Conservation (phyloP, 192 early-diverging fungal species). For the Dispira parvispora region DNA sequence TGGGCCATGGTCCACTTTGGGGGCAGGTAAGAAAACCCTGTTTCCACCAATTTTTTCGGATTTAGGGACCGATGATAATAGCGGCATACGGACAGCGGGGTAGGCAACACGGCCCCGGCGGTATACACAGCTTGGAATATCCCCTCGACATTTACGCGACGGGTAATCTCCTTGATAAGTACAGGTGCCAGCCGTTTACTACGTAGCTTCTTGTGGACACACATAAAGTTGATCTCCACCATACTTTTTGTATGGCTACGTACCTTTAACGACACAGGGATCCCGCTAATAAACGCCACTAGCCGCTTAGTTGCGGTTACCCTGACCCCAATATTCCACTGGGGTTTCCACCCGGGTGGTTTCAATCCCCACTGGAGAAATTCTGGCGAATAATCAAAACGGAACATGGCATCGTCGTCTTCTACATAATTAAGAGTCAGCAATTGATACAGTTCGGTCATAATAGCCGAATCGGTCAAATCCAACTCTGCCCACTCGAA, state of each 20-base stretch:
- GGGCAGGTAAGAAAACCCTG: constrained; percentile 72
- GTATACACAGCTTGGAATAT: constrained; percentile 99
- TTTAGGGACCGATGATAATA: constrained; percentile 93
- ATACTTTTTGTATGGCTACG: constrained; percentile 42
- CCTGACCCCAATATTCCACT: constrained; percentile 90
- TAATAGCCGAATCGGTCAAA: constrained; percentile 51
- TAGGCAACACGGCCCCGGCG: constrained; percentile 79
- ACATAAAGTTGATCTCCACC: constrained; percentile 97
- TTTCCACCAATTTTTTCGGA: constrained; percentile 87
- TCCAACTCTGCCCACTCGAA: constrained; percentile 84
- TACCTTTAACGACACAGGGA: constrained; percentile 67
- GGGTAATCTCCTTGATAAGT: constrained; percentile 93
- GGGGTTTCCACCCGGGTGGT: constrained; percentile 76
- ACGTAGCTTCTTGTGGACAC: constrained; percentile 89
- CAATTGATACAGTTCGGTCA: constrained; percentile 79
- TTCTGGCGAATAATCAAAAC: constrained; percentile 87
- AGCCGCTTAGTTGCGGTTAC: constrained; percentile 59
- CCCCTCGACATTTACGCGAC: constrained; percentile 74
- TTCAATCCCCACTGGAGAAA: constrained; percentile 92
- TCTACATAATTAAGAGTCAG: constrained; percentile 93
- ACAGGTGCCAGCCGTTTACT: constrained; percentile 88
- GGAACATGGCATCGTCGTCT: constrained; percentile 88
- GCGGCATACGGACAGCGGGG: constrained; percentile 60
- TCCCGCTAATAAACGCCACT: constrained; percentile 91
- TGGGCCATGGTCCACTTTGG: constrained; percentile 53